Percentiles rank a stretch among this genome's conserved stretches.
phyloP scores from a whole-genome alignment of 176 grass and related monocot species.

The Paspalum vaginatum region DNA sequence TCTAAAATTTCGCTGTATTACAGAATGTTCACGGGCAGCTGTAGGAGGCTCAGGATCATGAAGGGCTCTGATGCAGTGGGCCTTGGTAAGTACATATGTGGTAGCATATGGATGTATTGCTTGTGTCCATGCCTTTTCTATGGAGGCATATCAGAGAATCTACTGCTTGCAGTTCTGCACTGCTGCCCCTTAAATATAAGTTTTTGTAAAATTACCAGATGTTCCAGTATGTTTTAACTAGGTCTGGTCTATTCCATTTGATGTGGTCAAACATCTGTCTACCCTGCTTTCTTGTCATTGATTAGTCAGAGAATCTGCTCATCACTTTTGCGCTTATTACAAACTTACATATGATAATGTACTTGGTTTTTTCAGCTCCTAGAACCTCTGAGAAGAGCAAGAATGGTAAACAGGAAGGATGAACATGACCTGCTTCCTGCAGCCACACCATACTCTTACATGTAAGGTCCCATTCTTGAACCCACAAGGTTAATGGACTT shows the following conservation, averaged over 20 bases:
- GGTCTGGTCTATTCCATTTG: conserved; percentile 14
- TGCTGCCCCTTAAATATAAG: neutral
- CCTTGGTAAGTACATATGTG: conserved; percentile 48
- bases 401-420: conserved; percentile 19
- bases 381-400: conserved; percentile 44
- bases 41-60: conserved; percentile 64
- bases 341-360: neutral
- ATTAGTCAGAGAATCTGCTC: neutral
- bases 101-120: conserved; percentile 10
- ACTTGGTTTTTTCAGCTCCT: conserved; percentile 42
- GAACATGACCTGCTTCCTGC: neutral
- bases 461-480: conserved; percentile 32
- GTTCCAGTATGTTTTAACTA: conserved; percentile 26
- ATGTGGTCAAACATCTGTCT: neutral
- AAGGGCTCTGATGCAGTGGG: conserved; percentile 64
- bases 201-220: conserved; percentile 12
- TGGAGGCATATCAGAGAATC: conserved; percentile 37
- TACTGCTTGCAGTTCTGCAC: conserved; percentile 11
- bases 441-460: conserved; percentile 7
- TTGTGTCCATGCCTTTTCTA: conserved; percentile 12
- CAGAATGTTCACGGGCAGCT: conserved; percentile 60
- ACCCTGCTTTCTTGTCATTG: neutral
- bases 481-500: conserved; percentile 19
- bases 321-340: neutral
- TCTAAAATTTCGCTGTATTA: conserved; percentile 19